Evolutionary conservation across 2,329 filamentous ascomycete genomes (phyloP), one percentile per base, ranked within the genome.

Genomic region (Zalaria sp.): DNA sequence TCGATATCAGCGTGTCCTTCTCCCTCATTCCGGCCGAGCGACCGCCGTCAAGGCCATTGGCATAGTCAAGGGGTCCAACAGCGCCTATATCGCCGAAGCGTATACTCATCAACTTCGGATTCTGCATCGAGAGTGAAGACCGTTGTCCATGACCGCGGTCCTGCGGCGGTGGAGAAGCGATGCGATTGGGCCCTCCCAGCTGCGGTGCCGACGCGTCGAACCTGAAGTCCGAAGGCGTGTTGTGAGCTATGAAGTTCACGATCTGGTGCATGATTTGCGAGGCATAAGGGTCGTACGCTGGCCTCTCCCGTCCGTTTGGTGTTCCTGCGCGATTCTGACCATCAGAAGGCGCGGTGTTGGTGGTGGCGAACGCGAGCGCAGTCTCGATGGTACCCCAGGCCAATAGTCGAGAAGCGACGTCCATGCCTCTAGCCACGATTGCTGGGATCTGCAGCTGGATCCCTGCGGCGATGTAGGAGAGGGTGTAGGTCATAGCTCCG

Each of bases 401-500:
- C 35, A 83, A 53, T 4, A 77, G 64, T 40, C 68, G 65, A 31
- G 68, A 64, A 1, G 76, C 77, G 46, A 81, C 67, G 38, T 76
- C 71, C 26, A 80, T 61, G 31, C 77, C 79, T 31, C 75, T 71
- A 37, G 66, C 58, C 7, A 72, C 63, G 26, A 83, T 67, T 25
- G 68, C 66, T 2, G 62, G 64, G 53, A 79, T 70, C 34, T 66
- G 63, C 10, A 84, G 62, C 34, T 75, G 61, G 39, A 72, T 65
- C 0, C 78, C 80, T 4, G 77, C 72, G 26, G 78, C 76, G 37
- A 77, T 71, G 51, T 82, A 81, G 25, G 75, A 75, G 18, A 84
- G 59, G n/a, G 71, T 71, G 46, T 42, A 39, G 27, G 50, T 43
- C 44, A 59, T 52, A 11, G 51, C 49, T 5, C 53, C 49, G 18